Evolutionary conservation across 129 eudicot genomes (phyloP), one percentile per base, ranked within the genome.

Genomic region (Arctium minus): DNA sequence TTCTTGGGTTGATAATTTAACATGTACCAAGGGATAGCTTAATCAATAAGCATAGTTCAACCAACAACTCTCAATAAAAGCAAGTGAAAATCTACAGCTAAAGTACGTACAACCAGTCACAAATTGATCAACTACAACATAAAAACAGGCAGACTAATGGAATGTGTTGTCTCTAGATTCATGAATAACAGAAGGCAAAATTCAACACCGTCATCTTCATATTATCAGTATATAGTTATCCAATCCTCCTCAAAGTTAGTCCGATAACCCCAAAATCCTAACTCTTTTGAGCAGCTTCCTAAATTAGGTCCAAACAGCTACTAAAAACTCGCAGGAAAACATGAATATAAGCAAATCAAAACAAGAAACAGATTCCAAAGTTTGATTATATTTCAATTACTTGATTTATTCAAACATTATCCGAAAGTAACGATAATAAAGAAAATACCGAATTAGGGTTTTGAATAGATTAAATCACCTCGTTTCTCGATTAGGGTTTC

Each of bases 401-500:
- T 44, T 17, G 40, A 15, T 35, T 72, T 36, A 72, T 72, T 72
- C 46, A 36, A 5, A 71, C 15, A 72, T 36, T 72, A 70, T 7
- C 74, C 31, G 8, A 70, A 31, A 70, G 40, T 70, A 70, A 31
- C 40, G 29, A 31, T 32, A 7, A 72, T 9, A 33, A 36, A 3
- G 18, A 72, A 36, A 39, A 11, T 48, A 82, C 2, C 0, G 17
- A 67, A 10, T 82, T 68, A 75, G 32, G 76, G 71, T 22, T 82
- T 82, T 18, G 71, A 74, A 62, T 64, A 11, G 81, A 44, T 32
- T 12, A 44, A 68, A 9, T 67, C 70, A 83, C 86, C 86, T 77
- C 4, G 73, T 70, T 62, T 77, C 71, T 32, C 67, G 73, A 32
- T 12, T 72, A 72, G 76, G 15, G 53, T 44, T 44, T 44, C 18